These are phyloP conservation scores for Fusarium citri DNA, from an alignment of 2,329 filamentous ascomycete species.

Conservation along the genomic window DNA sequence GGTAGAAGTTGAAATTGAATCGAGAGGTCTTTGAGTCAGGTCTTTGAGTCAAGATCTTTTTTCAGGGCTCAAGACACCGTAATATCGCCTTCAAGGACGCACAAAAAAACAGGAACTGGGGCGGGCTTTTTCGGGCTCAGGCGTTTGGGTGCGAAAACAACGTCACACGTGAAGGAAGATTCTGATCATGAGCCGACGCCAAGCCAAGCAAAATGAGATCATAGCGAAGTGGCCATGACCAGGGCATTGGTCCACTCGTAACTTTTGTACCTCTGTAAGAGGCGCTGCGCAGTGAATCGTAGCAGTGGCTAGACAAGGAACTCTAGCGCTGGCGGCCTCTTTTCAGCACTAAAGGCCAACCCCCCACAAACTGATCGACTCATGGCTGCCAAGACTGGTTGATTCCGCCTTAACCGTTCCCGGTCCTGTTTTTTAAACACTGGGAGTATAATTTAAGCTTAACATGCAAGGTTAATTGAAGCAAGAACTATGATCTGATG, in stretches of 20 bases:
- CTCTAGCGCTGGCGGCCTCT: slow-evolving; percentile 28
- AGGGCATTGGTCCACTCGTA: slow-evolving; percentile 6
- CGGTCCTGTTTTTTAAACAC: background rate
- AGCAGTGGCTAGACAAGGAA: background rate
- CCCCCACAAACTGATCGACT: slow-evolving; percentile 20
- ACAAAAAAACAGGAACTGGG: slow-evolving; percentile 25
- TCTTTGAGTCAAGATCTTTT: slow-evolving; percentile 8
- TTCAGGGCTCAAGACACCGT: slow-evolving; percentile 9
- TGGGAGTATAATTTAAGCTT: slow-evolving; percentile 26
- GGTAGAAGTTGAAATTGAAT: no score
- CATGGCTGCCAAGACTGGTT: slow-evolving; percentile 14
- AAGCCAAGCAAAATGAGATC: slow-evolving; percentile 31
- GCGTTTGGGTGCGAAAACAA: slow-evolving; percentile 5
- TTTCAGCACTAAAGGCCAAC: background rate
- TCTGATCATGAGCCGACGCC: slow-evolving; percentile 35
- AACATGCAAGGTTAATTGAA: slow-evolving; percentile 22
- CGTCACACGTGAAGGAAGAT: slow-evolving; percentile 26
- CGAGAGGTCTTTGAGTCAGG: background rate
- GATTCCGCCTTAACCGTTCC: slow-evolving; percentile 29
- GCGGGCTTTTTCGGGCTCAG: slow-evolving; percentile 35
- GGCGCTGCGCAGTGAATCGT: background rate
- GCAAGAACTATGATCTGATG: background rate
- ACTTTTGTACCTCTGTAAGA: background rate
- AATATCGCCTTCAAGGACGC: slow-evolving; percentile 15
- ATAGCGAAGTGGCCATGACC: slow-evolving; percentile 9